Evolutionary conservation across 2,329 filamentous ascomycete genomes (phyloP).

Genomic region (Hypoxylon sp.): DNA sequence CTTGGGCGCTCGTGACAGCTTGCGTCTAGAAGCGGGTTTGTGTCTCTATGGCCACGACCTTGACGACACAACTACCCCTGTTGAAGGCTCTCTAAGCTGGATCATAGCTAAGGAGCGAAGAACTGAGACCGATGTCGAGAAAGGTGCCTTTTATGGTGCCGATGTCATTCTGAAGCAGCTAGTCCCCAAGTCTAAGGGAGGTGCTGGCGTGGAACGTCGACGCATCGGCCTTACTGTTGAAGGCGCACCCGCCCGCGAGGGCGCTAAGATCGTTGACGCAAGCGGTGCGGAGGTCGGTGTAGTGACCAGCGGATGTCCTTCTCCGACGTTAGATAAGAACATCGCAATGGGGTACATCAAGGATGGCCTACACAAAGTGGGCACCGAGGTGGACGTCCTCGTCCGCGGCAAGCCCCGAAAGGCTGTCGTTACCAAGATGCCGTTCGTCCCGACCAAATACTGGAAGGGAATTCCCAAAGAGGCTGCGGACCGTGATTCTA

Average conservation of each 20-base stretch:
- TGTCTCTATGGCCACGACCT: conserved; percentile 99
- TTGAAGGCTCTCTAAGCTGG: conserved; percentile 76
- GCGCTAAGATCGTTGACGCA: conserved; percentile 79
- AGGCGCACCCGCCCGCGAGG: conserved; percentile 91
- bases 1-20: conserved; percentile 89
- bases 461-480: conserved; percentile 62
- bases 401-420: conserved; percentile 83
- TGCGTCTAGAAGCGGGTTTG: conserved; percentile 97
- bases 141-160: conserved; percentile 86
- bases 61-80: conserved; percentile 78
- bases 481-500: background rate
- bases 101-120: conserved; percentile 85
- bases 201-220: conserved; percentile 76
- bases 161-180: conserved; percentile 84
- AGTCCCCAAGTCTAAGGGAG: conserved; percentile 79
- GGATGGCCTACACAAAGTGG: conserved; percentile 85
- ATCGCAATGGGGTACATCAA: conserved; percentile 96
- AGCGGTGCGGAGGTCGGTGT: conserved; percentile 77
- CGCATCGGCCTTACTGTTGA: conserved; percentile 87
- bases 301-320: conserved; percentile 91
- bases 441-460: conserved; percentile 86
- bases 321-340: conserved; percentile 87
- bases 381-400: conserved; percentile 83
- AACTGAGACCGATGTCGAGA: conserved; percentile 53
- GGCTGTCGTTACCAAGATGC: conserved; percentile 88